A percentile compares a stretch with the other conserved stretches of the same genome.
Conservation (phyloP, 441 rosid genomes). For the Pelargonium myrrhifolium region DNA sequence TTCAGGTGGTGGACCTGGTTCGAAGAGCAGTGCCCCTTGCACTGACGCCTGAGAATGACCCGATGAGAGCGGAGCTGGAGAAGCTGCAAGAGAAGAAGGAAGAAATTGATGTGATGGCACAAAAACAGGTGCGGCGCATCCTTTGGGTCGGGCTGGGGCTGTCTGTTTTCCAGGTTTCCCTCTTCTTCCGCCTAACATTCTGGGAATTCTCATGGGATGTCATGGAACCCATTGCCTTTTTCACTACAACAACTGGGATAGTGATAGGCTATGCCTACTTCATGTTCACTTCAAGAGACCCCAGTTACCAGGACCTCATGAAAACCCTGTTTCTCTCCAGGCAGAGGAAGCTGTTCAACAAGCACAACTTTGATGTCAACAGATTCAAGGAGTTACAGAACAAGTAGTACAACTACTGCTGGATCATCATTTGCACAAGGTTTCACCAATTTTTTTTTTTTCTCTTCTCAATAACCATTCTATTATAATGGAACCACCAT, state of each 20-base stretch:
- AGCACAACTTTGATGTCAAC: constrained; percentile 40
- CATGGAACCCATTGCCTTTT: constrained; percentile 90
- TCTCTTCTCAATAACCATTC: neutral
- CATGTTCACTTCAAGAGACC: constrained; percentile 79
- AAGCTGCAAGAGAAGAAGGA: constrained; percentile 54
- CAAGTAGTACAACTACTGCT: no score
- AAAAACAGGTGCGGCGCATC: constrained; percentile 68
- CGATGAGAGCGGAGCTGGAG: constrained; percentile 49
- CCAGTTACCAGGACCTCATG: constrained; percentile 77
- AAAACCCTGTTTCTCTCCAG: constrained; percentile 70
- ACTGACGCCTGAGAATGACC: constrained; percentile 53
- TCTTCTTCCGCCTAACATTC: constrained; percentile 74
- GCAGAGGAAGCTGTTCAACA: constrained; percentile 67
- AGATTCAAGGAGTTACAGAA: constrained; percentile 61
- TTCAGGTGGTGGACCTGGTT: constrained; percentile 75
- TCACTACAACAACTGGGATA: constrained; percentile 56
- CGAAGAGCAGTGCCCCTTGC: constrained; percentile 79
- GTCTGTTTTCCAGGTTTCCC: constrained; percentile 42
- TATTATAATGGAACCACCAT: no score
- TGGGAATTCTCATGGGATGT: constrained; percentile 99
- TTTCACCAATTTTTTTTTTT: constrained; percentile 15
- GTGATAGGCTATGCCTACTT: constrained; percentile 82
- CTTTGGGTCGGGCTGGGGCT: constrained; percentile 74
- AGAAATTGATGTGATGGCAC: constrained; percentile 68
- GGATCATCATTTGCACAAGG: constrained; percentile 49